Percentiles rank a stretch among this genome's conserved stretches.
Conservation (phyloP, 2,329 filamentous ascomycete genomes). For the Capronia epimyces region DNA sequence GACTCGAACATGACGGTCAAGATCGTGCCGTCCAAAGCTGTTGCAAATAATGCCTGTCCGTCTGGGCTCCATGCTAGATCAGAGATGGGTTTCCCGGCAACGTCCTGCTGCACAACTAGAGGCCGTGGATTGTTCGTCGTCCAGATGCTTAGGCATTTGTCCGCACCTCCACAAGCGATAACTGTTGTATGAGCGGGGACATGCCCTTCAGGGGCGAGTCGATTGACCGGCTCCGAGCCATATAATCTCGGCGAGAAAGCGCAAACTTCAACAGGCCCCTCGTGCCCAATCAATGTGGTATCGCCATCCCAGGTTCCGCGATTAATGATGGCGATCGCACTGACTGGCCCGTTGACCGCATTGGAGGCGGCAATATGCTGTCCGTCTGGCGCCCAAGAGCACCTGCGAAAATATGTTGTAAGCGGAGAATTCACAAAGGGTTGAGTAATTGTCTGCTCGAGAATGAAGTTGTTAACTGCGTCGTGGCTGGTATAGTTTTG, state of each 20-base stretch:
- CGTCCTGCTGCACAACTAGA: conserved; percentile 80
- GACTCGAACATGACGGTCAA: conserved; percentile 74
- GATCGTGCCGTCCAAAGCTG: conserved; percentile 84
- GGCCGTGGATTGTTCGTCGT: conserved; percentile 93
- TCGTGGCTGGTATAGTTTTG: conserved; percentile 92
- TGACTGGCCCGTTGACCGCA: conserved; percentile 93
- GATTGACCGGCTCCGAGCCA: conserved; percentile 60
- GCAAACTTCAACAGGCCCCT: conserved; percentile 94
- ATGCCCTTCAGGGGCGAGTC: conserved; percentile 42
- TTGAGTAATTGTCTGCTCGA: conserved; percentile 82
- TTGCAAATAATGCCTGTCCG: conserved; percentile 77
- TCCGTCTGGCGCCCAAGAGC: conserved; percentile 96
- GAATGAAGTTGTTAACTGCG: conserved; percentile 91
- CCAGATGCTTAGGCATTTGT: conserved; percentile 95
- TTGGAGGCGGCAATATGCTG: conserved; percentile 96
- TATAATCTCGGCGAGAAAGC: conserved; percentile 93
- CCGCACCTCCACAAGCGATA: conserved; percentile 92
- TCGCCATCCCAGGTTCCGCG: conserved; percentile 90
- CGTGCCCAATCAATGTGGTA: conserved; percentile 94
- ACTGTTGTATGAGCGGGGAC: conserved; percentile 66
- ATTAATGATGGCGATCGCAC: conserved; percentile 92
- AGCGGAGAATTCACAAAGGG: conserved; percentile 89
- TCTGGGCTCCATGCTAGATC: conserved; percentile 93
- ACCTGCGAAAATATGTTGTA: conserved; percentile 93
- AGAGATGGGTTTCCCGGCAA: conserved; percentile 85